Base-by-base conservation (phyloP, 805 yeast genomes). In the Barnettozyma siamensis region DNA sequence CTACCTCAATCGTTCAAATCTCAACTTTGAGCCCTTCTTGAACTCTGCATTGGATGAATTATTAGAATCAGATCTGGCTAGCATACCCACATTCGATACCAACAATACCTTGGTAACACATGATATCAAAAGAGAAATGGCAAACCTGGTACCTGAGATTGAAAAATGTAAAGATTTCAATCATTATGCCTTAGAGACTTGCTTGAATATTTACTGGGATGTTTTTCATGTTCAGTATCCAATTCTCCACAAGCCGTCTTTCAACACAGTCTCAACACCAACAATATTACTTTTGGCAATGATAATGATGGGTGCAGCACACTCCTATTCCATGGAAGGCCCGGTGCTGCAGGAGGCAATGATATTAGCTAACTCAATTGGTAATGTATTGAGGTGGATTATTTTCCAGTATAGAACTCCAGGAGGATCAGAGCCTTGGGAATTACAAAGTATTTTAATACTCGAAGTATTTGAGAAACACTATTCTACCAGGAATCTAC, bases 401-500 rank as follows among this genome's bases (percentile, higher is more conserved):
- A 66, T 86, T 4, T 85, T 86, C 54, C 76, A 83, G 33, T 74
- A 80, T 37, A 43, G 38, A 30, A 16, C 7, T n/a, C 12, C 21
- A 11, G 41, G 40, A n/a, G 41, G 35, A 10, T 36, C 44, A 10
- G 31, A 42, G 19, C 44, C 44, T 12, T 42, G 41, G 41, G 44
- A 42, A 20, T 12, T 86, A 34, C 94, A 86, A 58, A 68, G 84
- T 49, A 67, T 85, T 46, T 60, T 81, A 40, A 59, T 85, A 47
- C 55, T 86, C 12, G 93, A 85, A 54, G 76, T 79, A 63, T 78
- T 75, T 53, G 95, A 85, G 55, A 85, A 84, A 60, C 73, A 80
- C 46, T 78, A 80, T 53, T 68, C 84, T 1, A 70, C 75, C 26
- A 64, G 94, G 49, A 64, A 65, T 35, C 62, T 82, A 53, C 95